Evolutionary conservation across 75 land plant genomes (phyloP).

Genomic region (Sequoia sempervirens): DNA sequence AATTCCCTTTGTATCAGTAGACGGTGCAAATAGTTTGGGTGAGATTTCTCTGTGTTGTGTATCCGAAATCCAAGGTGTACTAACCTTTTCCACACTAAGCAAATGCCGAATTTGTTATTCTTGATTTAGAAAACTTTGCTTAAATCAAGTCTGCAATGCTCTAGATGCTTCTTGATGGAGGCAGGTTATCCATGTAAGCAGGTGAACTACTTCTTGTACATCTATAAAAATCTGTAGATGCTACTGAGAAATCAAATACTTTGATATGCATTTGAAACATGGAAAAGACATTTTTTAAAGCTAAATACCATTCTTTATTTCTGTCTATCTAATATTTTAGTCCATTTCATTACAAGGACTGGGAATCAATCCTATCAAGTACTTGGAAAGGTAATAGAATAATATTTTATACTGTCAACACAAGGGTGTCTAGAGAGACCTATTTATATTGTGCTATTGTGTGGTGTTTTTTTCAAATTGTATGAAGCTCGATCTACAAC

Average conservation of each 20-base stretch:
- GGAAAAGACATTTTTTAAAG: neutral
- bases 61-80: neutral
- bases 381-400: neutral
- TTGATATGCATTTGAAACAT: neutral
- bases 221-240: conserved; percentile 5
- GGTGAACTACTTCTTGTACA: conserved; percentile 9
- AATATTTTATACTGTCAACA: neutral
- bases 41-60: neutral
- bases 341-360: neutral
- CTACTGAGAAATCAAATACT: neutral
- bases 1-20: neutral
- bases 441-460: neutral
- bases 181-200: neutral
- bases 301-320: neutral
- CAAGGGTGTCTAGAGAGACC: neutral
- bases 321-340: neutral
- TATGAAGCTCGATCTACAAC: neutral
- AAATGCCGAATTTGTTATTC: neutral
- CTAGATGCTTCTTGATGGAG: neutral
- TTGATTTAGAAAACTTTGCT: neutral
- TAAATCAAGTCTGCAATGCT: conserved; percentile 1
- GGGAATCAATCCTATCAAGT: neutral
- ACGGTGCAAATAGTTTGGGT: neutral
- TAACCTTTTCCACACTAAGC: neutral
- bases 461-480: neutral